Base-by-base conservation (phyloP, 805 yeast species). In the Cephaloascus albidus region DNA sequence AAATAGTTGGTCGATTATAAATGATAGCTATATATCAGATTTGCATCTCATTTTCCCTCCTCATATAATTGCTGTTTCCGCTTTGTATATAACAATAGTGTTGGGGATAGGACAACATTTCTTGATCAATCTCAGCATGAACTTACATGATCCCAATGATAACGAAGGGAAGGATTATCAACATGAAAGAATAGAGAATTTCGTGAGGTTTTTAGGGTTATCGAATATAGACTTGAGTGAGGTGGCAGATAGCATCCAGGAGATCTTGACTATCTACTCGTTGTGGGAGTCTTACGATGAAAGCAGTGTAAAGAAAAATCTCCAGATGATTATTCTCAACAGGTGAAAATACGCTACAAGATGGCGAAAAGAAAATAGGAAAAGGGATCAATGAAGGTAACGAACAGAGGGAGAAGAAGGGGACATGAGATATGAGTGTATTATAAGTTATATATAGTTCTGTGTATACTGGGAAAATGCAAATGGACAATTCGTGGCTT, bases 11-110 rank as follows among this genome's bases (percentile, higher is more conserved):
- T 82, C 94, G 1, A 68, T 89, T 38, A 73, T 93, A 30, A 93
- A 88, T 56, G 97, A 90, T 54, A 76, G 89, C 45, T 89, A 84
- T 56, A 79, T 87, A 35, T 87, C 96, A 1, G 97, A 93, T 55
- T 63, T 85, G 15, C 90, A 86, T 41, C 58, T 93, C 36, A 55
- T 89, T 14, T 81, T 76, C 45, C 90, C 97, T 0, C 98, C 98
- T 0, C 96, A 89, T 60, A 75, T 88, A 10, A 73, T 89, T 6
- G 95, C 97, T 3, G 60, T 83, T 32, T 76, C 93, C 0, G 75
- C 96, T 10, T 62, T 89, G n/a, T 88, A 86, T 58, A 68, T 89
- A 40, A 81, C 95, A 0, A 63, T 86, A 1, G 78, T 83, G 18
- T 56, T 84, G 36, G 72, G 72, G 44, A 63, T 61, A 39, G 63